Base-by-base conservation (phyloP, 1,139 yeast genomes). In the Candida buenavistaensis region DNA sequence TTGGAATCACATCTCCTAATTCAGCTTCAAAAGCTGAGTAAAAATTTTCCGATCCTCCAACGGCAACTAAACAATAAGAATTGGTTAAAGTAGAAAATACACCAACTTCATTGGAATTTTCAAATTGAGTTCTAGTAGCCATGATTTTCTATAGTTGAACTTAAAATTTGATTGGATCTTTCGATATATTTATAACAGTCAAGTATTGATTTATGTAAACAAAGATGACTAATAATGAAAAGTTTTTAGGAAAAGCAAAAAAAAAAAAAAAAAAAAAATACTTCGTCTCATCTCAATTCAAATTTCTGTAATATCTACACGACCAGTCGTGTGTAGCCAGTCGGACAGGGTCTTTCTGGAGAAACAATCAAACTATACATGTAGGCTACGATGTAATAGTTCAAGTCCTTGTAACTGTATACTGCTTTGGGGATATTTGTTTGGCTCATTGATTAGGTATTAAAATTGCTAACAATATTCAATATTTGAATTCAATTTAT, bases 11-110 rank as follows among this genome's bases (percentile, higher is more conserved):
- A 65, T 90, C 97, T 43, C 97, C 97, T 47, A 94, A 73, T 65
- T 92, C 97, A 39, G 96, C 96, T 71, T 94, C 98, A 59, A 92
- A 92, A 27, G 97, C 95, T 45, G 97, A 81, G 70, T 92, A 94
- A 56, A 94, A 94, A 71, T 94, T 94, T 67, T 94, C 97, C 30
- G 97, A 88, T 23, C 97, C 97, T 44, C 98, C 98, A 38, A 94
- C 90, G 11, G 98, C 95, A 39, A 92, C 97, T 52, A 94, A 75
- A 59, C 95, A 85, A 75, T 92, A 94, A 28, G 96, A 83, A 76
- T 94, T 94, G 56, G 99, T 94, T 52, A 94, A 77, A 63, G 89
- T 92, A 65, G 97, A 76, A 59, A 94, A 94, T 40, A 94, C 99
- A 59, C 99, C 99, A 46, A 94, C 92, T 72, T 92, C 98, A 63